Evolutionary conservation across 83 land plant genomes (phyloP), one percentile per base, ranked within the genome.

Genomic region (Thuja plicata): DNA sequence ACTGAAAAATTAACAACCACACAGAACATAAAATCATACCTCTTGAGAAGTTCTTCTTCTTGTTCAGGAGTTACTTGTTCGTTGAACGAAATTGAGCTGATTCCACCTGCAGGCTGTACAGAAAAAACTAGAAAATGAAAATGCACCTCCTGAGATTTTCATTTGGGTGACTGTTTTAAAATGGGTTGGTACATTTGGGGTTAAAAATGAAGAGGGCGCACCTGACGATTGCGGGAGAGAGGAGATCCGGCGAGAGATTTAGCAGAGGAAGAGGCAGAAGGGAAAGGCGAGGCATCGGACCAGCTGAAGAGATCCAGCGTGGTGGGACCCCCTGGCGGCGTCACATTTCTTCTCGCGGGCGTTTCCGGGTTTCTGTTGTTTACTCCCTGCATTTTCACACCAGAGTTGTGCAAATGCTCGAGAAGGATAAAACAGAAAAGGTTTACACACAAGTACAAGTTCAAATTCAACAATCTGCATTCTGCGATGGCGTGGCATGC

Each of bases 61-160:
- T 79, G 83, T 4, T 79, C 83, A 32, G 83, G 83, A 79, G 83
- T 79, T 19, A 79, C 27, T 79, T 79, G 27, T 3, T 79, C 83
- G 27, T 24, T 79, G 40, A 79, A 79, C 0, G 83, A 79, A 79
- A 79, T 79, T 12, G 83, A 79, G 83, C 83, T 79, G 45, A 40
- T 79, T 40, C 83, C 83, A 19, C 83, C 83, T 79, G 83, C 83
- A 40, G 83, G 83, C 83, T 79, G 83, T 66, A 24, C 19, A 79
- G 17, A 40, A 24, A 41, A 79, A 5, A 32, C 9, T 10, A 10
- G 3, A 30, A 74, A 76, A 16, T 32, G 13, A 76, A 76, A 5
- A 32, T 34, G 13, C 13, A 76, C 34, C 40, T 52, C n/a, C 17
- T 76, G 37, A 32, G 9, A 13, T 13, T 34, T 3, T 13, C 17